Evolutionary conservation across 768 basidiomycete species (phyloP), one percentile per base, ranked within the genome.

Genomic region (Suillus subalutaceus): DNA sequence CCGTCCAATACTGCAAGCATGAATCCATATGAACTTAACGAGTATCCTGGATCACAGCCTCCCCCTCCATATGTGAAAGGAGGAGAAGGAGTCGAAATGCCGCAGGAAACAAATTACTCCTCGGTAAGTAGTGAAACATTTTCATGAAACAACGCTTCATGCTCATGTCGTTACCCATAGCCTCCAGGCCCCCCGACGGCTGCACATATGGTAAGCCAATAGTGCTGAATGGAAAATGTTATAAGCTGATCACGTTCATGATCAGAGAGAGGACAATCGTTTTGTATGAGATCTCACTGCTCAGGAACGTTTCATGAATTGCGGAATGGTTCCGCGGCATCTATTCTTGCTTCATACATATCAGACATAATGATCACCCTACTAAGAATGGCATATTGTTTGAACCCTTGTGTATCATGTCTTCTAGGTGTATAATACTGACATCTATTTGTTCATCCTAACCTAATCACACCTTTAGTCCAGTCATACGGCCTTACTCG

Each of bases 61-160:
- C 68, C 67, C 37, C 73, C 50, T 35, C 61, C 61, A 9, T 38
- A 65, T 23, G 23, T 59, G 52, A 57, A 63, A 8, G 63, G 37
- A 13, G 41, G 20, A 20, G 57, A 15, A 15, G 12, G 59, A 23
- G 20, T n/a, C 30, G 46, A 62, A 65, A 9, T n/a, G 37, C 64
- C 53, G 35, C 65, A 66, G 44, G 41, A 15, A 18, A 4, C 30
- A 4, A 3, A 43, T 46, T 66, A 66, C 44, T n/a, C 38, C 41
- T 48, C 76, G n/a, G 75, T 76, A 59, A 72, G 75, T 40, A 26
- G 0, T 52, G 26, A 13, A 23, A 40, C 44, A 35, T 12, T 18
- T 30, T 10, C 3, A 32, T 16, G 9, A 40, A 44, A 40, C 58
- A 55, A 44, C n/a, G 3, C 32, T 48, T 37, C 15, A 10, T 30